phyloP scores from a whole-genome alignment of 495 filamentous ascomycete species.

The Tuber borchii region DNA sequence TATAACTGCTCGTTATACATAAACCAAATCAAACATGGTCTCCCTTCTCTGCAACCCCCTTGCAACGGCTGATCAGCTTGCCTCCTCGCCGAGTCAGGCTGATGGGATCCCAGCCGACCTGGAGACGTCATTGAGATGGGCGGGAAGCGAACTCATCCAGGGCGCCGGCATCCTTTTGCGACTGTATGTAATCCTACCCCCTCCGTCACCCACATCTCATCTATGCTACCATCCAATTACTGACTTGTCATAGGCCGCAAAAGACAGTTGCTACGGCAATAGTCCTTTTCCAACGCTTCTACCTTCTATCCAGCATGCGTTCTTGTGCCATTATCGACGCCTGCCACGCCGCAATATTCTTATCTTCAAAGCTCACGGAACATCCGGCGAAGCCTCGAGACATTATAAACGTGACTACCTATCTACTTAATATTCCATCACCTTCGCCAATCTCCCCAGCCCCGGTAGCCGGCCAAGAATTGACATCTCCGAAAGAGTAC shows the following conservation, averaged over 20 bases:
- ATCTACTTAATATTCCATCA: conserved; percentile 58
- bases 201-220: not conserved
- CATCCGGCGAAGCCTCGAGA: conserved; percentile 68
- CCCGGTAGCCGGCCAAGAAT: conserved; percentile 41
- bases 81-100: conserved; percentile 58
- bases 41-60: conserved; percentile 74
- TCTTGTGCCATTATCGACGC: conserved; percentile 53
- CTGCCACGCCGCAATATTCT: conserved; percentile 74
- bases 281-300: conserved; percentile 83
- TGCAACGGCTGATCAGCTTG: conserved; percentile 73
- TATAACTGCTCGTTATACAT: not conserved
- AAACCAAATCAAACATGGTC: conserved; percentile 35
- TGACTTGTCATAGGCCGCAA: conserved; percentile 52
- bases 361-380: conserved; percentile 76
- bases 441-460: conserved; percentile 55
- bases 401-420: conserved; percentile 73
- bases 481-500: conserved; percentile 50
- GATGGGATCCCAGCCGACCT: conserved; percentile 71
- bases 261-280: conserved; percentile 83
- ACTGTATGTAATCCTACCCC: conserved; percentile 43
- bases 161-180: conserved; percentile 78
- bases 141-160: conserved; percentile 72
- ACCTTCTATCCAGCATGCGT: conserved; percentile 51
- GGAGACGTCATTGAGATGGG: conserved; percentile 62
- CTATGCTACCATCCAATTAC: not conserved